Evolutionary conservation across 495 filamentous ascomycete species (phyloP), one percentile per base, ranked within the genome.

Genomic region (Bacidia rubella): DNA sequence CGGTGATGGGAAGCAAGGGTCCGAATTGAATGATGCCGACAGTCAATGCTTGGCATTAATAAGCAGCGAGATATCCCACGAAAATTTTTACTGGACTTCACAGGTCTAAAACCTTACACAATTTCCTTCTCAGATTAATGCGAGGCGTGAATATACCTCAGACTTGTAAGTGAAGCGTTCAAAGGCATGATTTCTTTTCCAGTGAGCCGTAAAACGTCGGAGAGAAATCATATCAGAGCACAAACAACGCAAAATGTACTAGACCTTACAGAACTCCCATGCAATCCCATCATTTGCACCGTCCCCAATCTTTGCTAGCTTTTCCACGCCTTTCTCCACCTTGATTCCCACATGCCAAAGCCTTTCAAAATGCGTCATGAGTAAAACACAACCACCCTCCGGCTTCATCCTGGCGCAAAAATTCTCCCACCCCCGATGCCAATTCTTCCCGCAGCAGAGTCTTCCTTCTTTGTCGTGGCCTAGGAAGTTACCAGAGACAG

Each of bases 201-300:
- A n/a, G n/a, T n/a, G n/a, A n/a, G n/a, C n/a, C n/a, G n/a, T n/a
- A n/a, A n/a, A n/a, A n/a, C n/a, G n/a, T n/a, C n/a, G n/a, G n/a
- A n/a, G n/a, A n/a, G n/a, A n/a, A n/a, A n/a, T n/a, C n/a, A n/a
- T n/a, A n/a, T n/a, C n/a, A n/a, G n/a, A n/a, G n/a, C n/a, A n/a
- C n/a, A n/a, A n/a, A n/a, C n/a, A n/a, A n/a, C n/a, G n/a, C n/a
- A n/a, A n/a, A n/a, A n/a, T n/a, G n/a, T n/a, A n/a, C n/a, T n/a
- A n/a, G n/a, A 63, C 47, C 53, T 58, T 55, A 9, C 61, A 35
- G 58, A 65, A 65, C 52, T 63, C 61, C 61, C 57, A 65, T 39
- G 51, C 53, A 4, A 63, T 55, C 23, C 55, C 63, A 48, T 41
- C 47, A 7, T 5, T 35, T 15, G 7, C 29, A 22, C 57, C 54